Conservation (phyloP, 441 rosid genomes). For the Omphalea diandra region DNA sequence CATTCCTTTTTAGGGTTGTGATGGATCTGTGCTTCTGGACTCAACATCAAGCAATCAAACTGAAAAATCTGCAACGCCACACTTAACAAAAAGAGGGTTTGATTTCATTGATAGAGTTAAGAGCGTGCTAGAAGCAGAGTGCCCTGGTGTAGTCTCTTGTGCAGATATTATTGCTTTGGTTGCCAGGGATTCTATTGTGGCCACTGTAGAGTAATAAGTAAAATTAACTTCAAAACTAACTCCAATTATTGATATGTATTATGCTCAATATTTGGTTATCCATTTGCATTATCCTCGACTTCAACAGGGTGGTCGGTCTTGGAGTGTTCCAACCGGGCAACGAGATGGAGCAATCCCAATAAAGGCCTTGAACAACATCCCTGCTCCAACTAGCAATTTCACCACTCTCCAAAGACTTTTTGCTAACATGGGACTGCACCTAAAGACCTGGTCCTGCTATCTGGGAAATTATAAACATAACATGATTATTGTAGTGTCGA, state of each 20-base stretch:
- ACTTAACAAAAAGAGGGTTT: constrained; percentile 63
- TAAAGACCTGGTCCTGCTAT: constrained; percentile 61
- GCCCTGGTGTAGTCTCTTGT: constrained; percentile 75
- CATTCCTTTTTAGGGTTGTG: constrained; percentile 70
- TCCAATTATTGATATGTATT: not conserved
- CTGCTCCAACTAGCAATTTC: constrained; percentile 61
- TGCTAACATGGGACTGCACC: constrained; percentile 57
- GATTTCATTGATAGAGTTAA: constrained; percentile 67
- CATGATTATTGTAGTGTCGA: not conserved
- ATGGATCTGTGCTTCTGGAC: constrained; percentile 75
- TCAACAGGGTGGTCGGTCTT: constrained; percentile 72
- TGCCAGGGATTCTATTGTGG: constrained; percentile 65
- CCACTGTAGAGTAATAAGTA: constrained; percentile 43
- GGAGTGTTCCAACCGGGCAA: constrained; percentile 77
- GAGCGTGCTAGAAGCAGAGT: constrained; percentile 55
- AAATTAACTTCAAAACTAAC: not conserved
- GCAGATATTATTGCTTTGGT: constrained; percentile 65
- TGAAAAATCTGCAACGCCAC: constrained; percentile 59
- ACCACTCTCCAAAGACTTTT: constrained; percentile 47
- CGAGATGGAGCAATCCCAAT: constrained; percentile 70
- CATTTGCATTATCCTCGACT: not conserved
- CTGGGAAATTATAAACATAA: no score
- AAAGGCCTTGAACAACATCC: constrained; percentile 54
- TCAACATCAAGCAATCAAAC: constrained; percentile 51
- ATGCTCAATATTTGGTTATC: not conserved